Conservation (phyloP, 768 basidiomycete species). For the Rhodotorula kratochvilovae region DNA sequence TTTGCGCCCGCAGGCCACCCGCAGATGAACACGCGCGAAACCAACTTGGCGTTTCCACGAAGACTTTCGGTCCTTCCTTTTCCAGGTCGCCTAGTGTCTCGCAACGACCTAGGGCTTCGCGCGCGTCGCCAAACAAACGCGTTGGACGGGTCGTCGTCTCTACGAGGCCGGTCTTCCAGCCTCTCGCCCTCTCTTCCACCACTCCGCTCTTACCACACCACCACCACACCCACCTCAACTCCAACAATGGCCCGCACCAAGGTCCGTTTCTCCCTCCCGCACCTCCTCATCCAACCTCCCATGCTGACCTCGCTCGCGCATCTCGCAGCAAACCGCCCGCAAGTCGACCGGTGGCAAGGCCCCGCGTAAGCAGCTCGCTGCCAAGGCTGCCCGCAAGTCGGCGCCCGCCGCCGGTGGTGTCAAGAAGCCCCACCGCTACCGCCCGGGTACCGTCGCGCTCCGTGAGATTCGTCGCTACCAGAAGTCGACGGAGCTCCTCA, state of each 20-base stretch:
- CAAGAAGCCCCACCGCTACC: constrained; percentile 90
- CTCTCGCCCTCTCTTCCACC: neutral
- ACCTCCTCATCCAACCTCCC: neutral
- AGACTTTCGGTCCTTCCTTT: too few species aligned
- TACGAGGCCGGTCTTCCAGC: neutral
- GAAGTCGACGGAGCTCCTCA: constrained; percentile 49
- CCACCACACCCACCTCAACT: neutral
- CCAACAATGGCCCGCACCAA: constrained; percentile 50
- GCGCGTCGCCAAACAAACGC: neutral
- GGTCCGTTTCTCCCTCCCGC: constrained; percentile 14
- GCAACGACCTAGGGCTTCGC: neutral
- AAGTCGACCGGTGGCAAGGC: constrained; percentile 74
- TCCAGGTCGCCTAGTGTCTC: neutral
- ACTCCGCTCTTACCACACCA: constrained; percentile 1
- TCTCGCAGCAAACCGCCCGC: constrained; percentile 70
- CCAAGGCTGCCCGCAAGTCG: constrained; percentile 54
- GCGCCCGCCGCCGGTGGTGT: constrained; percentile 82
- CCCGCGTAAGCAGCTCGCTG: constrained; percentile 52
- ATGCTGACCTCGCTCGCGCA: neutral
- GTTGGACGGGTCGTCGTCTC: neutral
- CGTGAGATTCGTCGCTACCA: constrained; percentile 53
- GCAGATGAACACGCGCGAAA: too few species aligned
- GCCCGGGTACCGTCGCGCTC: constrained; percentile 54
- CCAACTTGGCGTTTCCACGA: too few species aligned
- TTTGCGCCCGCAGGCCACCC: too few species aligned